Conservation (phyloP, 2,329 filamentous ascomycete species). For the Colletotrichum cereale region DNA sequence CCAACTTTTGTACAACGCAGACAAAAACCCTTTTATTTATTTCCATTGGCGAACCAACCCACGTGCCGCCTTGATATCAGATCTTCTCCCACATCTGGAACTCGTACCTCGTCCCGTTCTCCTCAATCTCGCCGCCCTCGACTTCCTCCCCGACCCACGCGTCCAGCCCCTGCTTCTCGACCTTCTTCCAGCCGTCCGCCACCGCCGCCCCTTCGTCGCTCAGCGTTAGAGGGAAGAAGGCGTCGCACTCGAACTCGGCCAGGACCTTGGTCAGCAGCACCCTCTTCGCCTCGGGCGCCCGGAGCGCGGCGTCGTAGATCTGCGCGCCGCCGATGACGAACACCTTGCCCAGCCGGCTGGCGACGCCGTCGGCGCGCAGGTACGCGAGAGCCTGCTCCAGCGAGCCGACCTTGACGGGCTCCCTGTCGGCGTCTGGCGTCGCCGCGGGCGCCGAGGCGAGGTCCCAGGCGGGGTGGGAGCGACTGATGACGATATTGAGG, state of each 20-base stretch:
- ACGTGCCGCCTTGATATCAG: neutral
- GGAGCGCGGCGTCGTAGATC: slow-evolving; percentile 82
- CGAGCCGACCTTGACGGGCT: slow-evolving; percentile 69
- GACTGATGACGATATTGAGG: slow-evolving; percentile 84
- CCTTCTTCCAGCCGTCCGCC: slow-evolving; percentile 18
- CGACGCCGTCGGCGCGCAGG: slow-evolving; percentile 53
- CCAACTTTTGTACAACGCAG: slow-evolving; percentile 2
- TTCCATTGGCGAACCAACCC: neutral
- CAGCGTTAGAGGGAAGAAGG: slow-evolving; percentile 75
- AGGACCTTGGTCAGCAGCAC: slow-evolving; percentile 78
- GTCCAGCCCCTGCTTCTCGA: slow-evolving; percentile 64
- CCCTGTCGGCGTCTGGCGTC: slow-evolving; percentile 47
- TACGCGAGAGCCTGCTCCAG: slow-evolving; percentile 69
- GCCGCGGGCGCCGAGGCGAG: slow-evolving; percentile 27
- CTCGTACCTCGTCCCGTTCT: slow-evolving; percentile 75
- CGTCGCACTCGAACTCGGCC: slow-evolving; percentile 81
- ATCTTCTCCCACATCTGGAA: slow-evolving; percentile 80
- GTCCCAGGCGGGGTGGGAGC: slow-evolving; percentile 53
- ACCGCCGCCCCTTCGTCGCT: slow-evolving; percentile 50
- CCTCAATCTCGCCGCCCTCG: slow-evolving; percentile 67
- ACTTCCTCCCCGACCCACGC: slow-evolving; percentile 76
- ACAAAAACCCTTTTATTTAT: neutral
- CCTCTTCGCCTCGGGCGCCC: slow-evolving; percentile 66
- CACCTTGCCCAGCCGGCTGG: slow-evolving; percentile 64
- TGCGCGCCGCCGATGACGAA: slow-evolving; percentile 93